phyloP scores from a whole-genome alignment of 23 red algal species.

The Gracilaria vermiculophylla region DNA sequence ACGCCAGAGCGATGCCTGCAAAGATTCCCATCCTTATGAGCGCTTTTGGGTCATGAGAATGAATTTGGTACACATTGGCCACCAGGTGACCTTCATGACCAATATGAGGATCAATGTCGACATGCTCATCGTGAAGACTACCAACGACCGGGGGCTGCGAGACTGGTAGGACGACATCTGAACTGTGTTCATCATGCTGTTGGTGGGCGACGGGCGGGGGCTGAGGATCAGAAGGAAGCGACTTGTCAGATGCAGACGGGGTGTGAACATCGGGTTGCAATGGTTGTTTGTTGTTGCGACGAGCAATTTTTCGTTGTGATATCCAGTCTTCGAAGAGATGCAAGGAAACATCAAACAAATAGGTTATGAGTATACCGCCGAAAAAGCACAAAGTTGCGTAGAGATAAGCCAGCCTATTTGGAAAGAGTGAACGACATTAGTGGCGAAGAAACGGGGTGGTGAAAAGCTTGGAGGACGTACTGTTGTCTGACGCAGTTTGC shows the following conservation, averaged over 20 bases:
- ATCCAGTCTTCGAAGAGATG: constrained; percentile 54
- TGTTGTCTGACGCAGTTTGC: constrained; percentile 41
- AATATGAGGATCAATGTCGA: constrained; percentile 25
- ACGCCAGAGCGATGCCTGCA: constrained; percentile 68
- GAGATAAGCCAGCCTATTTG: constrained; percentile 51
- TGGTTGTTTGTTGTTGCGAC: neutral
- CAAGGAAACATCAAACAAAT: constrained; percentile 45
- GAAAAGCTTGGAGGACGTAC: neutral
- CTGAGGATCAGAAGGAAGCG: neutral
- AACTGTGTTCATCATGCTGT: neutral
- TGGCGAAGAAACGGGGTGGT: neutral
- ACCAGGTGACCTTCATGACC: constrained; percentile 60
- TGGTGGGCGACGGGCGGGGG: neutral
- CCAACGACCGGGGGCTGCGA: neutral
- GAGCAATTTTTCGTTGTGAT: neutral
- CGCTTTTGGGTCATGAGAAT: constrained; percentile 26
- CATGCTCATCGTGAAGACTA: neutral
- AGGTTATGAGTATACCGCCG: constrained; percentile 58
- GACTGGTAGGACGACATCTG: neutral
- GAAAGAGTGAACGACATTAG: neutral
- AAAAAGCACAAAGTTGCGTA: constrained; percentile 89
- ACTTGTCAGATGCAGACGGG: neutral
- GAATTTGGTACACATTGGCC: constrained; percentile 31
- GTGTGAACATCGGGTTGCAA: neutral
- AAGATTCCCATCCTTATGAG: constrained; percentile 78